These are phyloP conservation scores for Phytophthora cryptogea DNA, from an alignment of 352 stramenopile species.

Conservation along the genomic window DNA sequence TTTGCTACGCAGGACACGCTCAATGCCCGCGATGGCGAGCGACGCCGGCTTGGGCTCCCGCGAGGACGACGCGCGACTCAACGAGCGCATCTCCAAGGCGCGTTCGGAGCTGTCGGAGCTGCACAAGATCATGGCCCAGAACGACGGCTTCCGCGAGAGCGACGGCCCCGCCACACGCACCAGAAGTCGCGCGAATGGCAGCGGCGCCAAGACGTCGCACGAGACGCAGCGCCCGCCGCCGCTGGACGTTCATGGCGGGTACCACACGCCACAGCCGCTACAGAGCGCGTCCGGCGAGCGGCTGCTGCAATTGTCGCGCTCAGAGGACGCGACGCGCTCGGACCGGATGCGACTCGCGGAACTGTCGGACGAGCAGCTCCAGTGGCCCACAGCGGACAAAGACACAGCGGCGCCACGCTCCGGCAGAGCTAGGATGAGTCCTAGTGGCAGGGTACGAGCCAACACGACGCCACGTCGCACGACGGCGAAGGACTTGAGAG, in stretches of 20 bases:
- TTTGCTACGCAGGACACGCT: conserved; percentile 9
- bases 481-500: conserved; percentile 62
- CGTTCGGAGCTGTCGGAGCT: conserved; percentile 56
- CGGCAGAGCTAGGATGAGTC: conserved; percentile 32
- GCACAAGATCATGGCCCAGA: conserved; percentile 50
- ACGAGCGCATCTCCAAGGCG: conserved; percentile 61
- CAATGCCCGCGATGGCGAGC: conserved; percentile 32
- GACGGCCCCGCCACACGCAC: conserved; percentile 35
- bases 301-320: conserved; percentile 53
- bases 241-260: conserved; percentile 19
- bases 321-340: conserved; percentile 45
- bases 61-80: conserved; percentile 53
- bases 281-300: conserved; percentile 45
- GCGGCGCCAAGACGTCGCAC: conserved; percentile 5
- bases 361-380: conserved; percentile 70
- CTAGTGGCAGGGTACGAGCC: conserved; percentile 22
- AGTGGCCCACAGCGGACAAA: conserved; percentile 39
- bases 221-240: conserved; percentile 10
- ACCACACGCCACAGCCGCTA: conserved; percentile 41
- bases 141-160: conserved; percentile 28
- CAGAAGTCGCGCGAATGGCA: conserved; percentile 24
- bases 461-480: conserved; percentile 46
- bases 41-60: conserved; percentile 30
- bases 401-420: conserved; percentile 8
- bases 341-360: conserved; percentile 82